Conservation (phyloP, 495 filamentous ascomycete genomes). For the Arthonia radiata region DNA sequence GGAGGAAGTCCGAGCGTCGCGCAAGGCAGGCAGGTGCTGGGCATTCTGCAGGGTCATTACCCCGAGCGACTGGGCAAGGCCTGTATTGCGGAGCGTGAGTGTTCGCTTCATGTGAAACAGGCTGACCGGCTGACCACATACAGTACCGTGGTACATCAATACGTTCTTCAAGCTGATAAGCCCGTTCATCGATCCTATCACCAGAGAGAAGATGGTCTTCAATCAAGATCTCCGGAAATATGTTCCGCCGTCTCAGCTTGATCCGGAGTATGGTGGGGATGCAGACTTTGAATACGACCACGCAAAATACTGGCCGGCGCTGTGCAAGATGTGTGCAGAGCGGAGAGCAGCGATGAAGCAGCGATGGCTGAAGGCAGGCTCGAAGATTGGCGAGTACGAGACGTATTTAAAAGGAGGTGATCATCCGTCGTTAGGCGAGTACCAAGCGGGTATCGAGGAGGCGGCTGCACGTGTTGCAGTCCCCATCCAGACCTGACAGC, state of each 20-base stretch:
- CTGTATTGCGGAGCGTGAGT: slow-evolving; percentile 61
- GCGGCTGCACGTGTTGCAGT: too few species aligned
- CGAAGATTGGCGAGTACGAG: slow-evolving; percentile 62
- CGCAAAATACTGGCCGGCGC: slow-evolving; percentile 62
- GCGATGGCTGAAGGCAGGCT: slow-evolving; percentile 58
- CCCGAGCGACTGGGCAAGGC: slow-evolving; percentile 79
- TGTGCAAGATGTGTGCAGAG: slow-evolving; percentile 39
- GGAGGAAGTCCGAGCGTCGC: slow-evolving; percentile 53
- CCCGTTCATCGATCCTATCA: slow-evolving; percentile 85
- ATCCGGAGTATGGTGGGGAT: slow-evolving; percentile 39
- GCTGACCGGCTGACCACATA: slow-evolving; percentile 1
- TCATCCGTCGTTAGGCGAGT: slow-evolving; percentile 12
- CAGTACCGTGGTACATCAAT: slow-evolving; percentile 68
- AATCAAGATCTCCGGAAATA: slow-evolving; percentile 62
- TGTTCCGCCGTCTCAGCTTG: slow-evolving; percentile 54
- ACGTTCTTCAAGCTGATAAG: slow-evolving; percentile 88
- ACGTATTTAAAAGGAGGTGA: slow-evolving; percentile 46
- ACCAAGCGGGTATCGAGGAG: too few species aligned
- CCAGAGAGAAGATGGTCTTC: slow-evolving; percentile 80
- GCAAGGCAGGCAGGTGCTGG: slow-evolving; percentile 53
- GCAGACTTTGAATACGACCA: slow-evolving; percentile 77
- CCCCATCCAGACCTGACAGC: too few species aligned
- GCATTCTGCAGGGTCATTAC: slow-evolving; percentile 83
- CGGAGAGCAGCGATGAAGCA: slow-evolving; percentile 29
- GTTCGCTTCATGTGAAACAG: neutral